Percentiles rank a stretch among this genome's conserved stretches.
phyloP scores from a whole-genome alignment of 495 filamentous ascomycete genomes.

The Podospora conica region DNA sequence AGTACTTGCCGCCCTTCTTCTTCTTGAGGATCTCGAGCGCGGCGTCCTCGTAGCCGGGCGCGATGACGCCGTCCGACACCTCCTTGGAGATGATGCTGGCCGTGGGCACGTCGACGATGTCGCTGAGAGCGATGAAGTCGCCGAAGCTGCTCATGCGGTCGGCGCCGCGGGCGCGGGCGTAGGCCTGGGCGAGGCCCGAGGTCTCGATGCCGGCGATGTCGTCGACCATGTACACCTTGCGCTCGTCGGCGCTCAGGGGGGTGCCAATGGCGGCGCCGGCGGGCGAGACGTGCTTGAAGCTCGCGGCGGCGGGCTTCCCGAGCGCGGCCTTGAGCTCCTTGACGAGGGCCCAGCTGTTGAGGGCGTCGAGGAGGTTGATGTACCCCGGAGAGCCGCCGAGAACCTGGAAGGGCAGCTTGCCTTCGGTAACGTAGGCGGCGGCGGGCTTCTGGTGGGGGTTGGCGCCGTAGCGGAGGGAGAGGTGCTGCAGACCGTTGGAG shows the following conservation, averaged over 20 bases:
- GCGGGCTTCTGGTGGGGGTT: conserved; percentile 98
- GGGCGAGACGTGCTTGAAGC: conserved; percentile 98
- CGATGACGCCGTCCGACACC: conserved; percentile 95
- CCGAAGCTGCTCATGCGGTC: conserved; percentile 98
- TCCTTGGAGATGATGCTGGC: conserved; percentile 96
- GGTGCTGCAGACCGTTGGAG: conserved; percentile 71
- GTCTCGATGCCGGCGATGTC: conserved; percentile 84
- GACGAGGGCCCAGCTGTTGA: conserved; percentile 94
- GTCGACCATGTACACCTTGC: conserved; percentile 96
- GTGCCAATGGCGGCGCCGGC: conserved; percentile 92
- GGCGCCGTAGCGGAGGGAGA: conserved; percentile 85
- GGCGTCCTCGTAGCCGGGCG: conserved; percentile 74
- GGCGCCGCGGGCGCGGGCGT: conserved; percentile 87
- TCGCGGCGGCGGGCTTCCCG: conserved; percentile 84
- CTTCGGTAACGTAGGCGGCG: conserved; percentile 66
- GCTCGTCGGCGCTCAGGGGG: conserved; percentile 75
- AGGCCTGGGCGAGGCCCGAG: conserved; percentile 84
- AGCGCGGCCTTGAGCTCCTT: conserved; percentile 92
- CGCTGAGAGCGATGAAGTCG: conserved; percentile 88
- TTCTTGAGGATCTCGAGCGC: conserved; percentile 89
- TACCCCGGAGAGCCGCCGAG: conserved; percentile 90
- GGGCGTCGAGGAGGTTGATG: conserved; percentile 91
- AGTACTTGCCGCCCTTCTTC: conserved; percentile 97
- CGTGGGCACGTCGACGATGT: conserved; percentile 81
- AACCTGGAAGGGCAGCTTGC: conserved; percentile 87